Percentiles rank a stretch among this genome's conserved stretches.
These are phyloP conservation scores for Pythium guiyangense DNA, from an alignment of 352 stramenopile species.

Conservation along the genomic window DNA sequence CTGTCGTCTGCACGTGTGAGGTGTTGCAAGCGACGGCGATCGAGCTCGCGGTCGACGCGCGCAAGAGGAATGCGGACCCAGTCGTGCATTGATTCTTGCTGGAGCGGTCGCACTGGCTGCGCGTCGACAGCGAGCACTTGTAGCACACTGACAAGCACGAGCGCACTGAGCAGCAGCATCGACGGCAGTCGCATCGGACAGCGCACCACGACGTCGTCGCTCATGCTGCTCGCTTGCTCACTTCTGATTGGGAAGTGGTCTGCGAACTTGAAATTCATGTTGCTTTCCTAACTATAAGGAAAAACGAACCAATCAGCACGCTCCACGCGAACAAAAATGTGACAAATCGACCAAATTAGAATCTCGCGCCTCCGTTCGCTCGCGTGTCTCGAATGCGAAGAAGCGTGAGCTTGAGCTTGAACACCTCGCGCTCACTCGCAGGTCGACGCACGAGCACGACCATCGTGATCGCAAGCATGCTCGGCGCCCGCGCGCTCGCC, in stretches of 20 bases:
- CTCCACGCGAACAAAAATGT: neutral
- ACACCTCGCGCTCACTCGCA: too few relatives aligned
- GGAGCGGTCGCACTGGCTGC: neutral
- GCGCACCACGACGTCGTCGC: too few relatives aligned
- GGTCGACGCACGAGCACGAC: too few relatives aligned
- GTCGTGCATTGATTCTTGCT: neutral
- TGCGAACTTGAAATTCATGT: neutral
- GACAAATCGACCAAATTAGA: too few relatives aligned
- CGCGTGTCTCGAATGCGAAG: too few relatives aligned
- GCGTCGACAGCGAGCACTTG: neutral
- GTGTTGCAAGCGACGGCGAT: slow-evolving; percentile 7
- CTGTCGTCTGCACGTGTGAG: slow-evolving; percentile 4
- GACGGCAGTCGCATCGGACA: neutral
- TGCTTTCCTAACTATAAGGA: neutral
- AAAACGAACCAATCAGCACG: neutral
- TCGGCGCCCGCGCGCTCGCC: too few relatives aligned
- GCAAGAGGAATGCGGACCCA: slow-evolving; percentile 24
- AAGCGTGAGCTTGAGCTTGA: too few relatives aligned
- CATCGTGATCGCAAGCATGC: too few relatives aligned
- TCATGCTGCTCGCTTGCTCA: too few relatives aligned
- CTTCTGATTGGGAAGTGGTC: too few relatives aligned
- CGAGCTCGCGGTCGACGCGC: slow-evolving; percentile 3
- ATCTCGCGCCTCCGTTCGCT: too few relatives aligned
- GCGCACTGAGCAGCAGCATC: neutral
- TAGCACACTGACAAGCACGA: neutral